Percentiles rank a stretch among this genome's conserved stretches.
phyloP scores from a whole-genome alignment of 2,329 filamentous ascomycete species.

The Stachybotrys echinatus region DNA sequence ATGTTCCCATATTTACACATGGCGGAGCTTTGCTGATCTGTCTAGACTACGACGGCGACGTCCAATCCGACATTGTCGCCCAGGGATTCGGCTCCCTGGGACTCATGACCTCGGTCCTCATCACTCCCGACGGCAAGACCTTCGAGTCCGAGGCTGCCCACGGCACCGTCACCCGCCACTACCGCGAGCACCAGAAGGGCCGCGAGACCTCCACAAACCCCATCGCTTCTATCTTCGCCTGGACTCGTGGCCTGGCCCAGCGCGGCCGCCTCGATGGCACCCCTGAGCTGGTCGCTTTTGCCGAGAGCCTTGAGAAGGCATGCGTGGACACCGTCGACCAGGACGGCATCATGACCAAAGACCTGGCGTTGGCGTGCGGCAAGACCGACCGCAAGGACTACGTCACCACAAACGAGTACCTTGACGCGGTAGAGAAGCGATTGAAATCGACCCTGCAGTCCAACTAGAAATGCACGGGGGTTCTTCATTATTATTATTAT shows the following conservation, averaged over 20 bases:
- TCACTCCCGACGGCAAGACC: constrained; percentile 93
- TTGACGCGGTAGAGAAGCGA: constrained; percentile 85
- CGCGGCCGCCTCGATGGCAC: constrained; percentile 88
- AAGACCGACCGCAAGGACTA: constrained; percentile 80
- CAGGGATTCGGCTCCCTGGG: constrained; percentile 97
- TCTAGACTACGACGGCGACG: constrained; percentile 94
- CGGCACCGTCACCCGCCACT: constrained; percentile 97
- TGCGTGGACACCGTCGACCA: constrained; percentile 91
- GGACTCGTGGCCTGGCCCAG: constrained; percentile 92
- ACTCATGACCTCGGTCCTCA: constrained; percentile 96
- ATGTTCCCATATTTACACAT: constrained; percentile 26
- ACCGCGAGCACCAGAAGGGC: constrained; percentile 98
- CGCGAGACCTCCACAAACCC: constrained; percentile 97
- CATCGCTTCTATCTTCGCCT: constrained; percentile 98
- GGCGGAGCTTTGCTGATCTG: neutral
- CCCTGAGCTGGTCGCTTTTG: constrained; percentile 87
- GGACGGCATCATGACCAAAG: constrained; percentile 98
- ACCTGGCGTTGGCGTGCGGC: constrained; percentile 90
- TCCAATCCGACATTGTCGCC: constrained; percentile 96
- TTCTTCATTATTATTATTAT: constrained; percentile 4
- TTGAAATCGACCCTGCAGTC: constrained; percentile 75
- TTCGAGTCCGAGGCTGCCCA: constrained; percentile 98
- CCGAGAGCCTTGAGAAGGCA: constrained; percentile 85
- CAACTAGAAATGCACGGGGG: constrained; percentile 55
- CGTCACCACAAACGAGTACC: constrained; percentile 88